Conservation (phyloP, 1,139 yeast genomes). For the Hanseniaspora sp. region DNA sequence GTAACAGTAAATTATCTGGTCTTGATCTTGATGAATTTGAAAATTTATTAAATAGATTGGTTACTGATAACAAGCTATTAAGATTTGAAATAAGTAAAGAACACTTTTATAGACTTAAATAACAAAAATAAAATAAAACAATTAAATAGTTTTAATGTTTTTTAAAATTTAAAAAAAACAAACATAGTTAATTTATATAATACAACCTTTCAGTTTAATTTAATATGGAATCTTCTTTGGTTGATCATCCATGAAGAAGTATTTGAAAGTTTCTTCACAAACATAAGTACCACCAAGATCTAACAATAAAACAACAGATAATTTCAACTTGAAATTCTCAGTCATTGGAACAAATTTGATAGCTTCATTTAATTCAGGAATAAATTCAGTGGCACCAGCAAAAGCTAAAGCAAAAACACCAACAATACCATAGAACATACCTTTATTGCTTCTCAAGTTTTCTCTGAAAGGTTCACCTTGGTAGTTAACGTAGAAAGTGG, state of each 20-base stretch:
- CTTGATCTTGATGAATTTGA: slow-evolving; percentile 8
- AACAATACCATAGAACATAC: slow-evolving; percentile 90
- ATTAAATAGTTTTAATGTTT: not conserved
- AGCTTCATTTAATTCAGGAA: slow-evolving; percentile 88
- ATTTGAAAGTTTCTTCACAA: slow-evolving; percentile 71
- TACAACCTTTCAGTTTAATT: not conserved
- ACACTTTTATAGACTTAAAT: slow-evolving; percentile 13
- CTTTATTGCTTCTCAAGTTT: slow-evolving; percentile 77
- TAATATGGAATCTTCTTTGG: slow-evolving; percentile 75
- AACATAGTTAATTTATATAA: no score
- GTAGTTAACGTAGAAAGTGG: slow-evolving; percentile 94
- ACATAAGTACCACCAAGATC: slow-evolving; percentile 72
- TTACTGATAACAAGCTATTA: not conserved
- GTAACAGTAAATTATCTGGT: not conserved
- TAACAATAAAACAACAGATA: slow-evolving; percentile 58
- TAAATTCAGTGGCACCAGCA: slow-evolving; percentile 85
- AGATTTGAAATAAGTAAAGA: slow-evolving; percentile 7
- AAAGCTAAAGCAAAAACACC: slow-evolving; percentile 86
- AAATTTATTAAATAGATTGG: not conserved
- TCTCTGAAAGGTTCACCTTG: slow-evolving; percentile 97
- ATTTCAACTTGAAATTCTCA: slow-evolving; percentile 58
- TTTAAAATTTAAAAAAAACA: no score
- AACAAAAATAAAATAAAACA: not conserved
- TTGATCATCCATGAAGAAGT: slow-evolving; percentile 77
- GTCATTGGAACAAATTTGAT: slow-evolving; percentile 87